phyloP scores from a whole-genome alignment of 148 eudicot species.

The Oxyria digyna region DNA sequence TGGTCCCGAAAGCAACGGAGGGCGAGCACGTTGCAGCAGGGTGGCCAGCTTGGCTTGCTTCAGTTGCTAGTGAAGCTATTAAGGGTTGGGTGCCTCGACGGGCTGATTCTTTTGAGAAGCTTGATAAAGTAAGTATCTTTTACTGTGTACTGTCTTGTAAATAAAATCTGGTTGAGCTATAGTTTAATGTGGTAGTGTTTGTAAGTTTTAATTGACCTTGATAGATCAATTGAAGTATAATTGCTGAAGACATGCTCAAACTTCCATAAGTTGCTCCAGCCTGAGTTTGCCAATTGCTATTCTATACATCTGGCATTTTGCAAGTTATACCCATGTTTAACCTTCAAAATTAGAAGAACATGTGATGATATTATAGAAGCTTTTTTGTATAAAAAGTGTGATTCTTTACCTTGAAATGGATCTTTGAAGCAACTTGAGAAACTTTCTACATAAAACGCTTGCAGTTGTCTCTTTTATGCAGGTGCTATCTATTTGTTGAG shows the following conservation, averaged over 20 bases:
- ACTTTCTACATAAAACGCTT: background rate
- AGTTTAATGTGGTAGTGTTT: background rate
- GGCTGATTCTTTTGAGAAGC: constrained; percentile 79
- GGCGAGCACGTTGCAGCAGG: constrained; percentile 87
- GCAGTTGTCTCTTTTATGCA: background rate
- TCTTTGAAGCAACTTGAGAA: background rate
- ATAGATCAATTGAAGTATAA: background rate
- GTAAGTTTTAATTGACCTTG: background rate
- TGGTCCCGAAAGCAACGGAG: constrained; percentile 38
- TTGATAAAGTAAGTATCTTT: constrained; percentile 49
- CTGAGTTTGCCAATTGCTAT: background rate
- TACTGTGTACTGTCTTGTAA: background rate
- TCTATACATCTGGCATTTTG: background rate
- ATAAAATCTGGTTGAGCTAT: background rate
- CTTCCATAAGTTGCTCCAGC: background rate
- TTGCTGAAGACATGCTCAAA: background rate
- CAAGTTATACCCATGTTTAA: background rate
- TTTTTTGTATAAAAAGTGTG: background rate
- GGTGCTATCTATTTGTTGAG: background rate
- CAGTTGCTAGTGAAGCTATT: constrained; percentile 57
- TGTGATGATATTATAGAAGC: background rate
- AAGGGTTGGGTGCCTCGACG: constrained; percentile 39
- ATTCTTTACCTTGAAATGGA: background rate
- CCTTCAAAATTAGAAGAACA: background rate
- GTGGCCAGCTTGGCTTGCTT: constrained; percentile 80